Percentiles rank a stretch among this genome's conserved stretches.
Conservation (phyloP, 2,329 filamentous ascomycete species). For the Chrysosporium keratinophilum region DNA sequence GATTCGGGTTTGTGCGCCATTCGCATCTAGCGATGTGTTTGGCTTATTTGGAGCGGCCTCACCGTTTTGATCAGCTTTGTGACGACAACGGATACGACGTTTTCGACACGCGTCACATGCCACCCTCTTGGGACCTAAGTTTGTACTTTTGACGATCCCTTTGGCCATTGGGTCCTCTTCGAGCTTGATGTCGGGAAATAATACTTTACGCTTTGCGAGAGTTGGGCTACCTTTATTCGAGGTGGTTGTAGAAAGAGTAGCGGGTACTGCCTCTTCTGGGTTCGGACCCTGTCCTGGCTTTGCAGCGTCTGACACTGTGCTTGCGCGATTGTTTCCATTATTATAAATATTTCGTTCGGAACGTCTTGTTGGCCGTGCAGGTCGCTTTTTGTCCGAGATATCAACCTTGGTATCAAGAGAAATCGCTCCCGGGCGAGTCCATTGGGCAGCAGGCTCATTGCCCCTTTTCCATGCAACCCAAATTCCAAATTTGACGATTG, state of each 20-base stretch:
- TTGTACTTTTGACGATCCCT: conserved; percentile 32
- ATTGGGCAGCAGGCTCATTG: conserved; percentile 51
- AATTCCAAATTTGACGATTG: conserved; percentile 50
- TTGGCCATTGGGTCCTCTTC: conserved; percentile 13
- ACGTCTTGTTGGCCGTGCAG: conserved; percentile 45
- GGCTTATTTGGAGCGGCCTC: not conserved
- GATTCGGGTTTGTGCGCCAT: not conserved
- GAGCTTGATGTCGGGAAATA: conserved; percentile 22
- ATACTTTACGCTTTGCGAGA: conserved; percentile 16
- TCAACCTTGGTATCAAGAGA: conserved; percentile 42
- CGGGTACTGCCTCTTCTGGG: conserved; percentile 5
- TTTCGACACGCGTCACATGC: conserved; percentile 55
- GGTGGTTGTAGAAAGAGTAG: conserved; percentile 16
- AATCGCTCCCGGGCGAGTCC: conserved; percentile 49
- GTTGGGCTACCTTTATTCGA: conserved; percentile 22
- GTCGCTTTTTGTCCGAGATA: conserved; percentile 45
- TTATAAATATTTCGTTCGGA: conserved; percentile 45
- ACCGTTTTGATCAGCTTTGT: conserved; percentile 45
- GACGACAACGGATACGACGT: conserved; percentile 52
- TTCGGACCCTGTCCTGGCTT: conserved; percentile 4
- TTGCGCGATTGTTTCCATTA: conserved; percentile 27
- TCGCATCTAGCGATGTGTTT: not conserved
- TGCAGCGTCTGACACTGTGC: conserved; percentile 25
- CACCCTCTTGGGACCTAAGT: conserved; percentile 49
- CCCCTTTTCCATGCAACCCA: conserved; percentile 60